Conservation (phyloP, 352 stramenopile genomes). For the Globisporangium nunn region DNA sequence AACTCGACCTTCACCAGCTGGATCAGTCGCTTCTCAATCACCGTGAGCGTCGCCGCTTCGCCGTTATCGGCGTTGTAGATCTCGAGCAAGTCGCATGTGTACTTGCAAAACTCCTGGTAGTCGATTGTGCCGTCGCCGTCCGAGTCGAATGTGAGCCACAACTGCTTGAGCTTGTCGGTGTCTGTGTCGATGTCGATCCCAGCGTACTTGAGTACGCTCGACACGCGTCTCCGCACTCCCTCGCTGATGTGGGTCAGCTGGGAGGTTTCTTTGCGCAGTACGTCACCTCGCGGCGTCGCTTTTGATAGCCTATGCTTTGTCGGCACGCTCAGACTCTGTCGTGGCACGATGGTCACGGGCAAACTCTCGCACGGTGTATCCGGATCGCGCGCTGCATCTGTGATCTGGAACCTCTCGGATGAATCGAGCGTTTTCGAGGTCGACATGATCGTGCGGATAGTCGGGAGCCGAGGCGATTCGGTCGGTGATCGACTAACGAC, state of each 20-base stretch:
- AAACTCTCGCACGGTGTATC: background rate
- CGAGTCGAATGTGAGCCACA: constrained; percentile 35
- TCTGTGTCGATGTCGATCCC: constrained; percentile 30
- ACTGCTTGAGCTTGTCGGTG: constrained; percentile 20
- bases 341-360: background rate
- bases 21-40: constrained; percentile 27
- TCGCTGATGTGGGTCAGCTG: constrained; percentile 8
- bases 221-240: constrained; percentile 18
- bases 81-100: constrained; percentile 31
- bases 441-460: background rate
- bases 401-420: constrained; percentile 2
- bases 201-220: constrained; percentile 23
- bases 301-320: background rate
- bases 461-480: background rate
- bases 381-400: constrained; percentile 2
- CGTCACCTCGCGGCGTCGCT: constrained; percentile 6
- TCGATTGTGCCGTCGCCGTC: constrained; percentile 37
- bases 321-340: background rate
- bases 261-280: constrained; percentile 10
- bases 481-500: background rate
- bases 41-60: constrained; percentile 12
- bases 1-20: constrained; percentile 28
- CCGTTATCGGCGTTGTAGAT: constrained; percentile 23
- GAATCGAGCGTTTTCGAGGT: background rate
- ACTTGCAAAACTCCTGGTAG: constrained; percentile 38